Base-by-base conservation (phyloP, 371 early-diverging fungal genomes). In the Mucor indicus region DNA sequence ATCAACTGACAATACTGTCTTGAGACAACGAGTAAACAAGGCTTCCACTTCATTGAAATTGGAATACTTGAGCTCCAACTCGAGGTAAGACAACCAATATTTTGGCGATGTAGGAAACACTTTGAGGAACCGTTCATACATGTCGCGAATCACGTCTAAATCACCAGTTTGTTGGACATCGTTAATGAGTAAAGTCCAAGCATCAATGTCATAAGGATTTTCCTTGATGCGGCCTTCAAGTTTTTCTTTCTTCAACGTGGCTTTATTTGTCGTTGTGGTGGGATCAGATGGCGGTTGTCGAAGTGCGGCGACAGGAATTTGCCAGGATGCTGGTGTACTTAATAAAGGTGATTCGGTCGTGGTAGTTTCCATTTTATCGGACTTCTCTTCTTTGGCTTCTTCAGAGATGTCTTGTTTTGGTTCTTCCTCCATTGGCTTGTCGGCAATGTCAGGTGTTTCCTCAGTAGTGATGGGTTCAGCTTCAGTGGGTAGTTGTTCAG, bases 51-150 rank as follows among this genome's bases (percentile, higher is more conserved):
- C 73, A 49, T 83, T 86, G 44, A 78, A 79, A 54, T 88, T 84
- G 15, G 83, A 76, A 39, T 83, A 80, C 50, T 83, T 81, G 51
- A 89, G 78, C 64, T 95, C 96, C 68, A 87, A 81, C 47, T 92
- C 94, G 47, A 86, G 80, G 57, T 90, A 93, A 16, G 71, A 66
- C 45, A 91, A 79, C 90, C 96, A 94, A 47, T 91, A 84, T 29
- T 80, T 83, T 27, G 87, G 67, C 92, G 90, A 84, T 31, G 87
- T 85, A 19, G 97, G 97, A 59, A 90, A 95, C 43, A 84, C 81
- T 48, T 80, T 71, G 36, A 93, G 58, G 30, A 91, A 79, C 7
- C 79, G 71, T 50, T 89, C 89, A 69, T 78, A 95, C 1, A 83
- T 72, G 20, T 83, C 85, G 37, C 91, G 75, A 5, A 84, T 79